Conservation (phyloP, 148 eudicot species). For the Polygonum aviculare region DNA sequence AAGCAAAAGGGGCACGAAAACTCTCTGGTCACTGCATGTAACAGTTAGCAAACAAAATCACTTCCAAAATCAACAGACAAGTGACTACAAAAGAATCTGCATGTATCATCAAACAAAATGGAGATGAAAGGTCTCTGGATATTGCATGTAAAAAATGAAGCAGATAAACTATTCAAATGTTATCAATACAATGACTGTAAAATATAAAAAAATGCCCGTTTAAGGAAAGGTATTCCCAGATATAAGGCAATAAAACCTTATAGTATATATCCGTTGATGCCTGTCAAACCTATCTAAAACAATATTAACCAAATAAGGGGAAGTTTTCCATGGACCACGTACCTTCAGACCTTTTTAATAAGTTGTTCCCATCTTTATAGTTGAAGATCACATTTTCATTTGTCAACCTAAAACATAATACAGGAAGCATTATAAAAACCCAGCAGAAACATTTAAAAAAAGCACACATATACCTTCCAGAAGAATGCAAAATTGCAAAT, state of each 20-base stretch:
- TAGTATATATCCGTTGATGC: background rate
- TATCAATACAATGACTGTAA: background rate
- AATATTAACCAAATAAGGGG: background rate
- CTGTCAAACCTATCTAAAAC: background rate
- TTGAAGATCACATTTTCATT: constrained; percentile 81
- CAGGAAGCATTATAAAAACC: background rate
- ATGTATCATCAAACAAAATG: constrained; percentile 53
- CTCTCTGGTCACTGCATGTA: constrained; percentile 64
- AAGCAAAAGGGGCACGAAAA: constrained; percentile 92
- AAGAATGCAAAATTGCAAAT: background rate
- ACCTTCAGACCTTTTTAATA: constrained; percentile 76
- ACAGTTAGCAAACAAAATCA: constrained; percentile 11
- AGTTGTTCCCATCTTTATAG: constrained; percentile 63
- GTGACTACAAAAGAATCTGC: background rate
- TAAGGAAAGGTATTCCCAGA: background rate
- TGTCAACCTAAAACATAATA: constrained; percentile 44
- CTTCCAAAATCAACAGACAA: background rate
- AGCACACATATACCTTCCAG: background rate
- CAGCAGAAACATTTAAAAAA: background rate
- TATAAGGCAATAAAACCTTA: background rate
- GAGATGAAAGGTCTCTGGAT: constrained; percentile 64
- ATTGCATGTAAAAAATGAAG: constrained; percentile 34
- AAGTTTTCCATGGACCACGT: constrained; percentile 1
- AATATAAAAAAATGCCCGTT: background rate
- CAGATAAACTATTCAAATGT: constrained; percentile 3